These are phyloP conservation scores for Phylloporus sp. DNA, from an alignment of 768 basidiomycete genomes.

Conservation along the genomic window DNA sequence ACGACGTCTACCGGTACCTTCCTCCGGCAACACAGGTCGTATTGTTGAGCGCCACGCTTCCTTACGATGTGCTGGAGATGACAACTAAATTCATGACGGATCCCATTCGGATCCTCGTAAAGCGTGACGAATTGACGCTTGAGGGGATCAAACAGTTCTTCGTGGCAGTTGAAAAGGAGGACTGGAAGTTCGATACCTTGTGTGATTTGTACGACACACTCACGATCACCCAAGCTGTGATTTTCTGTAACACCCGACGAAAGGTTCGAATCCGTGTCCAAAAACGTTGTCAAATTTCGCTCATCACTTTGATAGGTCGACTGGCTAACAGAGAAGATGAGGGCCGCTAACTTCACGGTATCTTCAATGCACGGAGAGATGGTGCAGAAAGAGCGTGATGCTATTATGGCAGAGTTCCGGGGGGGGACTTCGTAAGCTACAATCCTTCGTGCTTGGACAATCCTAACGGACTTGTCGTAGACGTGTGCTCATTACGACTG, in stretches of 20 bases:
- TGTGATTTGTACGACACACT: conserved; percentile 98
- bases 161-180: conserved; percentile 98
- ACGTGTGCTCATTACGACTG: conserved; percentile 92
- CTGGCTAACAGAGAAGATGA: conserved; percentile 99
- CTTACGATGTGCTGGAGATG: conserved; percentile 97
- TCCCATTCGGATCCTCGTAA: conserved; percentile 96
- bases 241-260: conserved; percentile 97
- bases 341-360: conserved; percentile 97
- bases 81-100: conserved; percentile 99
- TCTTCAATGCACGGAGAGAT: conserved; percentile 96
- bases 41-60: conserved; percentile 91
- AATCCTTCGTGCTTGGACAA: neutral
- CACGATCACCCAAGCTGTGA: conserved; percentile 98
- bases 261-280: conserved; percentile 55
- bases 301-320: conserved; percentile 60
- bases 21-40: conserved; percentile 98
- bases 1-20: conserved; percentile 96
- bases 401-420: conserved; percentile 96
- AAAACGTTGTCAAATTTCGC: neutral
- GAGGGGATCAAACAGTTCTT: conserved; percentile 97
- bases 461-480: conserved; percentile 35
- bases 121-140: conserved; percentile 97
- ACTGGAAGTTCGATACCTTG: conserved; percentile 98
- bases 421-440: conserved; percentile 78
- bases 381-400: conserved; percentile 92